Base-by-base conservation (phyloP, 371 early-diverging fungal genomes). In the Mortierella sp. region DNA sequence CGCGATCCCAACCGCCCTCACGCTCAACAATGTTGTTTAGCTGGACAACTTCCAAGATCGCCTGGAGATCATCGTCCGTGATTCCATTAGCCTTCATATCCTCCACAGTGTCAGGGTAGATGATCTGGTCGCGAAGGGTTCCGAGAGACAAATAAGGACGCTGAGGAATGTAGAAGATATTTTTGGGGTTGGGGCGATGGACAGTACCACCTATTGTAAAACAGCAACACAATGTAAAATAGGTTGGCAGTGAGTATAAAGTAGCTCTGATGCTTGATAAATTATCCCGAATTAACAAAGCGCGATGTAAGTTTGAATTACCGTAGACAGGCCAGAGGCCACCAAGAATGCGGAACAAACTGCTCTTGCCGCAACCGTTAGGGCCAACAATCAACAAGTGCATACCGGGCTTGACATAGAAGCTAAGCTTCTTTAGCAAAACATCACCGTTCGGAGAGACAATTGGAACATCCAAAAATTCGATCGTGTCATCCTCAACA, bases 161-260 rank as follows among this genome's bases (percentile, higher is more conserved):
- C 85, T 98, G 98, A 18, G 99, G 98, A 59, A 99, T 95, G 85
- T 97, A 99, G 77, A 99, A 98, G 73, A 99, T 95, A 69, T 95
- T 92, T 81, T 89, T 86, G 84, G 93, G 90, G 64, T 86, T 75
- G 10, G 97, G 97, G 75, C 93, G 93, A 72, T 90, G 88, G 55
- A 98, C 89, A 0, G 93, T 93, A 63, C 98, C 98, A 62, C 93
- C 87, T 88, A 67, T 24, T 39, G 30, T 1, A 8, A 40, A 39
- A 14, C 12, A 20, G 11, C 22, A 58, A 49, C 26, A 30, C 16
- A 66, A 66, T 18, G 39, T 37, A 39, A 70, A 62, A 24, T 4
- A 28, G 6, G 52, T 5, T 11, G 10, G 10, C 10, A 63, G 9
- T 63, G 22, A 60, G 32, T 60, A 28, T 24, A 24, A 16, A 26